phyloP scores from a whole-genome alignment of 2,329 filamentous ascomycete genomes.

The Calonectria ilicicola region DNA sequence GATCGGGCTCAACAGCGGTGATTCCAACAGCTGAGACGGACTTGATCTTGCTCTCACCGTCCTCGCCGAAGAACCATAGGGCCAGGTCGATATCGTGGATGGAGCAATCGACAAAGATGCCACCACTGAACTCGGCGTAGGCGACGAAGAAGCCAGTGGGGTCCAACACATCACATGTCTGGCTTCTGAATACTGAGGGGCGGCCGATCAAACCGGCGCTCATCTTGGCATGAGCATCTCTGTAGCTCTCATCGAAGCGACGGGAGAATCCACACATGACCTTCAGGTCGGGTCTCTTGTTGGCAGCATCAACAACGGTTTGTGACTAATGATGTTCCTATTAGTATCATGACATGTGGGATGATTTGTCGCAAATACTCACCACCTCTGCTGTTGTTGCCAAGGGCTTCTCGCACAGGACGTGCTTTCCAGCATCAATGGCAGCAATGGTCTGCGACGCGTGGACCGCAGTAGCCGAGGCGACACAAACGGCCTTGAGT shows the following conservation, averaged over 20 bases:
- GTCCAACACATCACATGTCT: slow-evolving; percentile 76
- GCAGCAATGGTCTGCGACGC: slow-evolving; percentile 68
- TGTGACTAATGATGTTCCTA: not conserved
- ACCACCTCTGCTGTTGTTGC: slow-evolving; percentile 58
- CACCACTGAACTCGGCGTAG: slow-evolving; percentile 73
- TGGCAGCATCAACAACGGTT: slow-evolving; percentile 27
- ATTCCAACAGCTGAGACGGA: slow-evolving; percentile 44
- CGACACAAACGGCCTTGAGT: slow-evolving; percentile 55
- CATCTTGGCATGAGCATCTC: slow-evolving; percentile 67
- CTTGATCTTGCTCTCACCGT: slow-evolving; percentile 40
- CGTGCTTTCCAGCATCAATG: slow-evolving; percentile 65
- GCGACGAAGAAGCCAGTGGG: slow-evolving; percentile 75
- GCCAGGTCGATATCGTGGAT: slow-evolving; percentile 71
- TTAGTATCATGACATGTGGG: not conserved
- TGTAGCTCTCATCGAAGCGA: slow-evolving; percentile 73
- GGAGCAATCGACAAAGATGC: slow-evolving; percentile 79
- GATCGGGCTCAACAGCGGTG: slow-evolving; percentile 44
- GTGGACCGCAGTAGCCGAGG: slow-evolving; percentile 63
- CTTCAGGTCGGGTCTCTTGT: slow-evolving; percentile 66
- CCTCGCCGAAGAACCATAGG: slow-evolving; percentile 47
- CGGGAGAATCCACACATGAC: slow-evolving; percentile 60
- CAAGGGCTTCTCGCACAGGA: slow-evolving; percentile 71
- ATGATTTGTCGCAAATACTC: not conserved
- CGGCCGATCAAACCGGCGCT: slow-evolving; percentile 67
- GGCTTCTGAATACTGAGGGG: slow-evolving; percentile 70